phyloP scores from a whole-genome alignment of 148 eudicot genomes.

The Persicaria tinctoria region DNA sequence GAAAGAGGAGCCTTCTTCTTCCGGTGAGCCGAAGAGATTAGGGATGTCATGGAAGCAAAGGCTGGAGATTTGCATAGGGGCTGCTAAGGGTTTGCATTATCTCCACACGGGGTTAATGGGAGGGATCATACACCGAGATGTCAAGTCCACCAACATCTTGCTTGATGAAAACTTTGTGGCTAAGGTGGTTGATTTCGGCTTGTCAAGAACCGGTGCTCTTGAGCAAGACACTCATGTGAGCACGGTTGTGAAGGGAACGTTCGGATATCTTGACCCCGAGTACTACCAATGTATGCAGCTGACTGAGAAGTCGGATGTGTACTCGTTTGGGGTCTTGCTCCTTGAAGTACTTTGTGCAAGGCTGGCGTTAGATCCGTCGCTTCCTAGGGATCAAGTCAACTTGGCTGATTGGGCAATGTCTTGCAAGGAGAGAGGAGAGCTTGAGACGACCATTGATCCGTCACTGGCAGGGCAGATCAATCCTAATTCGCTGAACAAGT shows the following conservation, averaged over 20 bases:
- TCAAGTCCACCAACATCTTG: conserved; percentile 55
- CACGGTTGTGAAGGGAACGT: conserved; percentile 47
- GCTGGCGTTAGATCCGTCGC: conserved; percentile 24
- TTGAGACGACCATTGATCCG: conserved; percentile 38
- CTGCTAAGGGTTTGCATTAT: conserved; percentile 43
- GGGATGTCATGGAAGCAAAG: conserved; percentile 37
- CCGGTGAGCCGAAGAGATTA: conserved; percentile 25
- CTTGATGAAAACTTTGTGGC: conserved; percentile 40
- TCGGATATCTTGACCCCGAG: conserved; percentile 58
- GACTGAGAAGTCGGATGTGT: conserved; percentile 55
- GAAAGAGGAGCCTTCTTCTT: conserved; percentile 10
- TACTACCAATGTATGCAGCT: conserved; percentile 31
- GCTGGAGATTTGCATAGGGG: conserved; percentile 46
- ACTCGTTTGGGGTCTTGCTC: conserved; percentile 55
- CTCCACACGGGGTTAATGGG: conserved; percentile 37
- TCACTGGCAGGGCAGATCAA: conserved; percentile 28
- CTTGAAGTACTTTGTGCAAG: conserved; percentile 55
- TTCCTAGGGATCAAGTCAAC: conserved; percentile 27
- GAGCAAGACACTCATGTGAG: conserved; percentile 20
- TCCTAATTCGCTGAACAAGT: conserved; percentile 31
- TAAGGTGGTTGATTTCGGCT: conserved; percentile 56
- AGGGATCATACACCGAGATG: conserved; percentile 55
- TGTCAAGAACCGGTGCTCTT: conserved; percentile 28
- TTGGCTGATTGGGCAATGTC: conserved; percentile 41
- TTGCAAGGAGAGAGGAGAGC: conserved; percentile 21